phyloP scores from a whole-genome alignment of 192 early-diverging fungal genomes.

The Umbelopsis sp. region DNA sequence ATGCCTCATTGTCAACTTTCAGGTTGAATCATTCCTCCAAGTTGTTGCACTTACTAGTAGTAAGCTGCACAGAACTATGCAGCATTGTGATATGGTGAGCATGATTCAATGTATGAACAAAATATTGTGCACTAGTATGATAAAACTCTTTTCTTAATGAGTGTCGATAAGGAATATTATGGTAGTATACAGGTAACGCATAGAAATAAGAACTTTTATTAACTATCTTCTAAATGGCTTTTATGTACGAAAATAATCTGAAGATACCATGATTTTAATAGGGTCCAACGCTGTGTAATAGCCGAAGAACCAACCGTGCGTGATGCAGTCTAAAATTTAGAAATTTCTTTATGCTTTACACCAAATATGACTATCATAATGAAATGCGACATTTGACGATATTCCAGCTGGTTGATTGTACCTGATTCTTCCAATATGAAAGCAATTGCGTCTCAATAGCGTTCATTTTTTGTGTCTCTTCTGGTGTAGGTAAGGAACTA shows the following conservation, averaged over 20 bases:
- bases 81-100: background rate
- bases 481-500: background rate
- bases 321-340: no score
- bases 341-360: background rate
- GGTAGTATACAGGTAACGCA: background rate
- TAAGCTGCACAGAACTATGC: background rate
- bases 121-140: no score
- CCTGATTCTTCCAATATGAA: background rate
- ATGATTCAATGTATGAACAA: background rate
- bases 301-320: background rate
- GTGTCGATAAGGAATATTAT: background rate
- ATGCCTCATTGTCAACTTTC: no score
- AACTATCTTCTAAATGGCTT: background rate
- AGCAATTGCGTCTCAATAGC: background rate
- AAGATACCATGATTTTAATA: constrained; percentile 13
- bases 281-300: background rate
- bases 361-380: background rate
- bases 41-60: background rate
- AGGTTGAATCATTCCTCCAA: background rate
- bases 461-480: background rate
- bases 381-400: background rate
- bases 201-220: background rate
- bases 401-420: background rate
- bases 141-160: background rate
- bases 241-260: background rate